Percentiles rank a stretch among this genome's conserved stretches.
Conservation (phyloP, 306 rosid species). For the Prunus campanulata region DNA sequence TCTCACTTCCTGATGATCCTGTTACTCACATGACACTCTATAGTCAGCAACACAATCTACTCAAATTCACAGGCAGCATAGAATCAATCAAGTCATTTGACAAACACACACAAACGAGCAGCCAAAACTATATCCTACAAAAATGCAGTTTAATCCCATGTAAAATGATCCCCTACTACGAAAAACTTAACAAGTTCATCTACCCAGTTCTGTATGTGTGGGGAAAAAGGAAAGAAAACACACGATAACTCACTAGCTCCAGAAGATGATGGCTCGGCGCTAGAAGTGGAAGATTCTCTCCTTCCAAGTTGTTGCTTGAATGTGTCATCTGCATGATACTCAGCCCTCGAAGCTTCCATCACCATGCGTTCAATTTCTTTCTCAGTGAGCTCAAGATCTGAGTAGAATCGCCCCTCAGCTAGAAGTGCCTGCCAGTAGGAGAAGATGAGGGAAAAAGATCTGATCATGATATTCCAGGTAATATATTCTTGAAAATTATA, state of each 20-base stretch:
- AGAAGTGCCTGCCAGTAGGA: constrained; percentile 71
- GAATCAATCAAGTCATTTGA: background rate
- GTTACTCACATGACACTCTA: constrained; percentile 2
- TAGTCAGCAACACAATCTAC: constrained; percentile 13
- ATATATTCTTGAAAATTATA: background rate
- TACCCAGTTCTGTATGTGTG: background rate
- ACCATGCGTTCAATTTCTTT: constrained; percentile 92
- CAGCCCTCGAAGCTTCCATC: constrained; percentile 85
- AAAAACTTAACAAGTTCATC: background rate
- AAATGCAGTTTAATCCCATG: background rate
- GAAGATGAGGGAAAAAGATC: background rate
- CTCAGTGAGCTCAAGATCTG: constrained; percentile 98
- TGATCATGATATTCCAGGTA: background rate
- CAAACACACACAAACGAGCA: background rate
- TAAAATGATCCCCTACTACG: background rate
- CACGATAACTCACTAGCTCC: constrained; percentile 72
- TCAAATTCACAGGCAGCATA: background rate
- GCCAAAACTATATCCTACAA: background rate
- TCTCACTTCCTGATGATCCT: constrained; percentile 63
- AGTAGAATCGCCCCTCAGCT: constrained; percentile 89
- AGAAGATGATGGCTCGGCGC: constrained; percentile 90
- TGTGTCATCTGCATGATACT: constrained; percentile 56
- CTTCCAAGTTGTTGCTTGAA: constrained; percentile 53
- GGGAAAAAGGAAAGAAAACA: background rate
- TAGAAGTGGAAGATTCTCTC: constrained; percentile 73